Percentiles rank a stretch among this genome's conserved stretches.
phyloP scores from a whole-genome alignment of 768 basidiomycete species.

The Russula brevipes region DNA sequence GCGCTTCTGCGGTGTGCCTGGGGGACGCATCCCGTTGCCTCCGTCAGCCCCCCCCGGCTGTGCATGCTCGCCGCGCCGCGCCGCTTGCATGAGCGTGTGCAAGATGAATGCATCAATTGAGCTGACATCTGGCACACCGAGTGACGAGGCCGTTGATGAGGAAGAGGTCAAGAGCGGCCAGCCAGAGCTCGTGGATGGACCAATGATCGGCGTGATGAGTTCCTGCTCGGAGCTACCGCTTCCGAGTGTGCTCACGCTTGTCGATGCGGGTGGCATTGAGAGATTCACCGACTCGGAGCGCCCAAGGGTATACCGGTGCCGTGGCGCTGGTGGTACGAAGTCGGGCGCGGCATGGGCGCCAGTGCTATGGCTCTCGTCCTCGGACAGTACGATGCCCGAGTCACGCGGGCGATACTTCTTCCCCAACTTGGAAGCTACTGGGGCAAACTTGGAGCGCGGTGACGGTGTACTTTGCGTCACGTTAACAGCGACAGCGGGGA shows the following conservation, averaged over 20 bases:
- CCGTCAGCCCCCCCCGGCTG: constrained; percentile 29
- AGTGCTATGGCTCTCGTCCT: constrained; percentile 45
- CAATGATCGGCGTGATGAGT: constrained; percentile 63
- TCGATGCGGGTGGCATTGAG: constrained; percentile 53
- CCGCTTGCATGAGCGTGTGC: constrained; percentile 52
- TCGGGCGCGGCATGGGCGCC: constrained; percentile 4
- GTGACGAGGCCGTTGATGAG: constrained; percentile 41
- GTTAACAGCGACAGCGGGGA: constrained; percentile 38
- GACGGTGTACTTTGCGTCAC: constrained; percentile 51
- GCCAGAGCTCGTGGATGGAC: constrained; percentile 49
- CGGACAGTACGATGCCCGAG: constrained; percentile 57
- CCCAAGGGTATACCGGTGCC: constrained; percentile 25
- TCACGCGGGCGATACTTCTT: constrained; percentile 71
- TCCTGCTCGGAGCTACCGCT: constrained; percentile 56
- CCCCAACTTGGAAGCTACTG: constrained; percentile 29
- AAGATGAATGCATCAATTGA: constrained; percentile 65
- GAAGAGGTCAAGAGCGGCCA: constrained; percentile 55
- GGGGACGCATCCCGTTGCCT: constrained; percentile 50
- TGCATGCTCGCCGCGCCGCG: constrained; percentile 42
- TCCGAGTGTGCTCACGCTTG: constrained; percentile 57
- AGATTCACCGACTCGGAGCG: constrained; percentile 30
- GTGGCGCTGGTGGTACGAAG: constrained; percentile 19
- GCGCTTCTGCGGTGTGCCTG: constrained; percentile 81
- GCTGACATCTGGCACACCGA: constrained; percentile 26
- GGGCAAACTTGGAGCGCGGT: constrained; percentile 40